Base-by-base conservation (phyloP, 768 basidiomycete species). In the Tubosaeta sp. region DNA sequence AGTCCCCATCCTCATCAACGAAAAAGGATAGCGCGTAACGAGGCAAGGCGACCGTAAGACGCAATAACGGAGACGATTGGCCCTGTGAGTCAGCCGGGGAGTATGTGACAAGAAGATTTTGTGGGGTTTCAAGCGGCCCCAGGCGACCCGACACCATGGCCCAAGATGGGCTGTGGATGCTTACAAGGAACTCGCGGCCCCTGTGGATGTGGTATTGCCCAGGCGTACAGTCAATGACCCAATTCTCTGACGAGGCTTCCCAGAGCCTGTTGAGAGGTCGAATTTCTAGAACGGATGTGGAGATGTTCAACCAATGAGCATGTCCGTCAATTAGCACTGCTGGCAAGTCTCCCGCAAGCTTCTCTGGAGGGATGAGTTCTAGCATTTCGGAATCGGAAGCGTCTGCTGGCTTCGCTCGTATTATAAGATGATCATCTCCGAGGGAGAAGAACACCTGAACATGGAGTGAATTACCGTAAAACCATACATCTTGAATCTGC, bases 1-100 rank as follows among this genome's bases (percentile, higher is more conserved):
- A 57, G 22, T 65, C 58, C 14, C 60, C 58, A 2, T 59, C 59
- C 1, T 61, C 40, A 27, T 70, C 65, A 19, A 76, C 29, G 41
- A 69, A 70, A 47, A 80, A 80, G 0, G 69, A 64, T 8, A 80
- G 59, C 2, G 63, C 59, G 44, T 72, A 73, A 16, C 76, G 74
- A 27, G 75, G 76, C 6, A 80, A 57, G 1, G 59, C 49, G 34
- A 71, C 62, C 1, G 54, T 59, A 0, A 79, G 49, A 7, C 43
- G 51, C 11, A 30, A 31, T 2, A 39, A 19, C 18, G 47, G 38
- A 0, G 18, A 35, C 11, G 24, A 2, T 12, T 44, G 18, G 27
- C n/a, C n/a, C n/a, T 34, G 11, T 14, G 31, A 21, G 21, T 52
- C 14, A 5, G 8, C 32, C 4, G 34, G n/a, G 6, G 43, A 46